phyloP scores from a whole-genome alignment of 139 green algal species.

The Picochlorum sp. region DNA sequence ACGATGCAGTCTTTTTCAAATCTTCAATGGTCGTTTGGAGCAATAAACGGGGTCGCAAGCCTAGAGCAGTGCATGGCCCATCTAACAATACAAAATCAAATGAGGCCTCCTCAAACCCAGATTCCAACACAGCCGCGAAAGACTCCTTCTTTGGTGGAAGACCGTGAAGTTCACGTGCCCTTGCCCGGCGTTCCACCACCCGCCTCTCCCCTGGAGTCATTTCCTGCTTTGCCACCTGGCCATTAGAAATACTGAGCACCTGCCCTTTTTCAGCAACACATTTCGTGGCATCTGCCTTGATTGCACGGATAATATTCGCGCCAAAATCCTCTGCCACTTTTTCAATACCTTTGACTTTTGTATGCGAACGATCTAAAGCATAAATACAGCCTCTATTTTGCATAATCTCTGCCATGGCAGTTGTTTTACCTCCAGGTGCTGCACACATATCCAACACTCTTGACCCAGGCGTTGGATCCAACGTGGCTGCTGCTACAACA shows the following conservation, averaged over 20 bases:
- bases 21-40: conserved; percentile 33
- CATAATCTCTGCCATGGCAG: conserved; percentile 81
- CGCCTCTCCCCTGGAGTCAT: not conserved
- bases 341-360: conserved; percentile 50
- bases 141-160: not conserved
- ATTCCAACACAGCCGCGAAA: not conserved
- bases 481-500: conserved; percentile 41
- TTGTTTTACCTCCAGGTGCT: conserved; percentile 86
- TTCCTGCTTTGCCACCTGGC: not conserved
- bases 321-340: conserved; percentile 61
- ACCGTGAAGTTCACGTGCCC: conserved; percentile 4
- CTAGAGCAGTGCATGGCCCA: conserved; percentile 81
- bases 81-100: conserved; percentile 88
- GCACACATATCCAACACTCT: conserved; percentile 80
- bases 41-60: conserved; percentile 61
- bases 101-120: conserved; percentile 39
- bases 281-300: conserved; percentile 65
- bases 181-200: conserved; percentile 15
- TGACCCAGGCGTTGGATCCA: conserved; percentile 23
- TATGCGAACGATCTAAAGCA: conserved; percentile 75
- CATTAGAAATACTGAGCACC: not conserved
- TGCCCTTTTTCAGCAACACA: not conserved
- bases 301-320: conserved; percentile 49
- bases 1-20: conserved; percentile 39
- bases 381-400: conserved; percentile 51